Conservation (phyloP, 371 early-diverging fungal genomes). For the Saksenaea oblongispora region DNA sequence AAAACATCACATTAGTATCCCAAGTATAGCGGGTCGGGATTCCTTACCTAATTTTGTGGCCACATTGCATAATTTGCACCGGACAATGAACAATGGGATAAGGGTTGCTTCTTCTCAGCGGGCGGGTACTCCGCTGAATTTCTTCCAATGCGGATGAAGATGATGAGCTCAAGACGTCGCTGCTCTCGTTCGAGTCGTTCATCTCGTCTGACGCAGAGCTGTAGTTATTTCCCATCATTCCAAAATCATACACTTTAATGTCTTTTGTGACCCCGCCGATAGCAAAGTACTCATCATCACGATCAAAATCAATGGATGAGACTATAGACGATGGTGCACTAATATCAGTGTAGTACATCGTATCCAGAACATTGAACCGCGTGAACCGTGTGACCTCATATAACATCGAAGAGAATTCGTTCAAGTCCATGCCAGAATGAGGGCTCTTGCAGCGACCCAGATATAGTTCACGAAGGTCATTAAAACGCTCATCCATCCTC, state of each 20-base stretch:
- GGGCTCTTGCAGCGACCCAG: slow-evolving; percentile 25
- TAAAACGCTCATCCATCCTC: slow-evolving; percentile 64
- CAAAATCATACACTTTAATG: slow-evolving; percentile 88
- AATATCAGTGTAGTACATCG: slow-evolving; percentile 77
- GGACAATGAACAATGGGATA: slow-evolving; percentile 61
- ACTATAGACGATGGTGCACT: slow-evolving; percentile 73
- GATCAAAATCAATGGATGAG: slow-evolving; percentile 90
- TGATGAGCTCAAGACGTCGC: not conserved
- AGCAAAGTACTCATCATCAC: slow-evolving; percentile 90
- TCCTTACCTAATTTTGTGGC: slow-evolving; percentile 56
- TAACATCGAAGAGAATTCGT: slow-evolving; percentile 65
- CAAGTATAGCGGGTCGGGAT: not conserved
- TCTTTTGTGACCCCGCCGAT: slow-evolving; percentile 91
- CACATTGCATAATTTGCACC: slow-evolving; percentile 58
- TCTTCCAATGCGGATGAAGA: not conserved
- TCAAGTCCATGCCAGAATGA: not conserved
- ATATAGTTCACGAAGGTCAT: slow-evolving; percentile 73
- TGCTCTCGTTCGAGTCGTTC: not conserved
- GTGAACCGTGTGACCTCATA: slow-evolving; percentile 68
- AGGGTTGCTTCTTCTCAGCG: not conserved
- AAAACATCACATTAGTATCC: not conserved
- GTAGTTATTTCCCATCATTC: slow-evolving; percentile 50
- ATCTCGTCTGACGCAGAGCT: not conserved
- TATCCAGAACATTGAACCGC: slow-evolving; percentile 69
- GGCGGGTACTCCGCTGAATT: not conserved